Base-by-base conservation (phyloP, 2,329 filamentous ascomycete species). In the Penicillium olsonii region DNA sequence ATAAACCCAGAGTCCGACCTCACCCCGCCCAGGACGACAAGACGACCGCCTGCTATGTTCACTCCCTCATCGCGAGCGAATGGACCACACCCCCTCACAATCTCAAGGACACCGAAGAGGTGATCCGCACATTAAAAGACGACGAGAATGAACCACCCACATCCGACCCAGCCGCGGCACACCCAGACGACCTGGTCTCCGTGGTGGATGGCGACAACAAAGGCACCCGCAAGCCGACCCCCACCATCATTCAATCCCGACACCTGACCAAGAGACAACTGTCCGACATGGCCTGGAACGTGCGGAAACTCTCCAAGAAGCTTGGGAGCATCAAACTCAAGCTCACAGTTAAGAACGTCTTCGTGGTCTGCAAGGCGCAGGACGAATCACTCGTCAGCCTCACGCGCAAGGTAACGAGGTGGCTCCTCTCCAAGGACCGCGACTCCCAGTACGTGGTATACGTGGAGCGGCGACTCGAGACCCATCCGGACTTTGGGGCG, bases 211-310 rank as follows among this genome's bases (percentile, higher is more conserved):
- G 50, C 29, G 64, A 61, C 10, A 59, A 55, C 19, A 49, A 49
- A 17, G 22, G 20, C 22, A 40, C 47, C 15, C 33, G 62, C 18
- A 63, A 64, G 15, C 64, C 65, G 12, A 53, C 63, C 15, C 63
- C 68, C n/a, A 68, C 71, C 9, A 74, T 78, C 20, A 75, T 78
- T 15, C 77, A 84, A 48, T 85, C 83, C 51, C 82, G 92, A n/a
- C 82, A 96, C 42, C 78, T 97, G 59, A 96, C 92, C 1, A 97
- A 97, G 76, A 91, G 89, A 69, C 90, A 99, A 71, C 79, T 99
- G 35, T 91, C 88, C 12, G 94, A 97, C 63, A 97, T 99, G 92
- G 92, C 92, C 0, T 92, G 92, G 84, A 92, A 92, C 20, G 94
- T 97, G 50, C 81, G 94, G 40, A 90, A 96, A 71, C 76, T 99